Conservation (phyloP, 2,329 filamentous ascomycete species). For the Emericellopsis atlantica region DNA sequence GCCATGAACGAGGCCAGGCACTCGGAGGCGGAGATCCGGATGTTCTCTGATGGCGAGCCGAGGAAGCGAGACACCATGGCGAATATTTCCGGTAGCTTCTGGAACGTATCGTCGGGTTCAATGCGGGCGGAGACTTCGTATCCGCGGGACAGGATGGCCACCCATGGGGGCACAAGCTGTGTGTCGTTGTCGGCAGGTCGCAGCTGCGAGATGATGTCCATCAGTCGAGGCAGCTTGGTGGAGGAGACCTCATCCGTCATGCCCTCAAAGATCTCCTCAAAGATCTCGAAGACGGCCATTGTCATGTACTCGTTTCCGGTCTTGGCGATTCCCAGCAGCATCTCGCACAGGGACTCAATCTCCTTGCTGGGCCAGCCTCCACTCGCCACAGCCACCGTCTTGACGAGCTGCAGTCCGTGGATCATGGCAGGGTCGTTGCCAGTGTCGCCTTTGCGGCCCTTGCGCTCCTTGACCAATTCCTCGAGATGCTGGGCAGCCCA, state of each 20-base stretch:
- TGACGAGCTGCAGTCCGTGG: conserved; percentile 83
- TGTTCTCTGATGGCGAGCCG: conserved; percentile 79
- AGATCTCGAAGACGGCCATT: conserved; percentile 92
- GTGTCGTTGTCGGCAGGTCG: conserved; percentile 89
- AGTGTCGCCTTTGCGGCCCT: conserved; percentile 43
- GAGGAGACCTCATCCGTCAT: conserved; percentile 83
- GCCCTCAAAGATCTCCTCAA: conserved; percentile 89
- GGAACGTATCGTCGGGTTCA: conserved; percentile 80
- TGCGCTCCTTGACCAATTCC: conserved; percentile 58
- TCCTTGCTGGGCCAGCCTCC: conserved; percentile 95
- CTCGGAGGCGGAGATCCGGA: conserved; percentile 86
- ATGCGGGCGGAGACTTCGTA: conserved; percentile 90
- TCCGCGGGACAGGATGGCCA: conserved; percentile 85
- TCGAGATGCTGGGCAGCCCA: conserved; percentile 71
- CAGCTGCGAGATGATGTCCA: conserved; percentile 85
- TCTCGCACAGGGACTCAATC: conserved; percentile 82
- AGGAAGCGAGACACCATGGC: conserved; percentile 69
- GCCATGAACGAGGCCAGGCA: conserved; percentile 87
- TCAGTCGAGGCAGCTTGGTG: conserved; percentile 73
- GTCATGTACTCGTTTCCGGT: conserved; percentile 92
- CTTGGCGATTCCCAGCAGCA: conserved; percentile 77
- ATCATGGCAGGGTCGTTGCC: conserved; percentile 74
- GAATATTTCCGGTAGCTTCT: conserved; percentile 79
- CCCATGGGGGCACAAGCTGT: conserved; percentile 89
- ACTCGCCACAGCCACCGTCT: conserved; percentile 74